phyloP scores from a whole-genome alignment of 306 rosid species.

The Biancaea sappan region DNA sequence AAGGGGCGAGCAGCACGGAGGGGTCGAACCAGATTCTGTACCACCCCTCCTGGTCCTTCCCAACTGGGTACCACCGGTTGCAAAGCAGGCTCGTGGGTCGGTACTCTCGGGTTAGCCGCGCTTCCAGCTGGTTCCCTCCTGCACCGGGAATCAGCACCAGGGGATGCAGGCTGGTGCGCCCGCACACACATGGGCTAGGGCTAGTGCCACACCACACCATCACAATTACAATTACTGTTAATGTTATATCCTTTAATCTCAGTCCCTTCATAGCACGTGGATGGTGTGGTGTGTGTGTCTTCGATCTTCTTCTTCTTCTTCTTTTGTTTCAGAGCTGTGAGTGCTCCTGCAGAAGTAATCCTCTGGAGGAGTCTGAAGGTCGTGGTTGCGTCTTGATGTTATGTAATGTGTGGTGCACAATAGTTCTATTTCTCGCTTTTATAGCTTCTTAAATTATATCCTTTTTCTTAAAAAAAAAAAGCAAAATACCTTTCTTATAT shows the following conservation, averaged over 20 bases:
- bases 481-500: no score
- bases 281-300: neutral
- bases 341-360: neutral
- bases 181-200: no score
- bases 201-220: no score
- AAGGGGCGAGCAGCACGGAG: slow-evolving; percentile 63
- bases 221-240: slow-evolving; percentile 45
- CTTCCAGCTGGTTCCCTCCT: slow-evolving; percentile 95
- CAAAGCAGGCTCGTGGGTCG: slow-evolving; percentile 58
- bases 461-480: no score
- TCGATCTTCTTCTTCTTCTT: neutral
- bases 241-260: neutral
- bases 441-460: no score
- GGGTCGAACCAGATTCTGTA: slow-evolving; percentile 91
- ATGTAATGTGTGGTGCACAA: neutral
- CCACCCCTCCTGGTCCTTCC: slow-evolving; percentile 64
- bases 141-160: slow-evolving; percentile 75
- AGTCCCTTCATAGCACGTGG: slow-evolving; percentile 40
- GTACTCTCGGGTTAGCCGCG: slow-evolving; percentile 54
- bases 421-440: neutral
- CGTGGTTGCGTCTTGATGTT: neutral
- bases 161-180: slow-evolving; percentile 54
- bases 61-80: slow-evolving; percentile 63
- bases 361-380: neutral
- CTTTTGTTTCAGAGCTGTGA: no score